Conservation (phyloP, 306 rosid genomes). For the Lablab purpureus region DNA sequence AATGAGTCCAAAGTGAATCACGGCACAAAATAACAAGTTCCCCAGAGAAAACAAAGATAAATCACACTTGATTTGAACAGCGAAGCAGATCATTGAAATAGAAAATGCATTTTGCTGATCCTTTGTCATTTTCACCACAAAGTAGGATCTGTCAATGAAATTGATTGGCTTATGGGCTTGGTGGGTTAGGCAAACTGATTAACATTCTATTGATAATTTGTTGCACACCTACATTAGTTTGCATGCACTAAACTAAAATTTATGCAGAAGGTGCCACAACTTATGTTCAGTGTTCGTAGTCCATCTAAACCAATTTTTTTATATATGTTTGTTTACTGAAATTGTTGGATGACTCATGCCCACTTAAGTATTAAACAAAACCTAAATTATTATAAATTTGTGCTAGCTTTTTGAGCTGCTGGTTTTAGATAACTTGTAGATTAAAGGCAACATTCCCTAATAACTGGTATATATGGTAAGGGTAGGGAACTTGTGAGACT, state of each 20-base stretch:
- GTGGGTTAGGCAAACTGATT: constrained; percentile 39
- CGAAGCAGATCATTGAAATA: not conserved
- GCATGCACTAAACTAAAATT: constrained; percentile 5
- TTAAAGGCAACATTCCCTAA: constrained; percentile 8
- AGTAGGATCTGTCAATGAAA: not conserved
- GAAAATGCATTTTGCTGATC: not conserved
- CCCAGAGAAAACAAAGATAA: constrained; percentile 13
- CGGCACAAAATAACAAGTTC: not conserved
- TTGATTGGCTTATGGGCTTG: constrained; percentile 31
- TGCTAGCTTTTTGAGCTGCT: not conserved
- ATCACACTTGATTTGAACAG: not conserved
- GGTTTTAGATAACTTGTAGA: not conserved
- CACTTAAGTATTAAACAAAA: not conserved
- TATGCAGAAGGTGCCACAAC: not conserved
- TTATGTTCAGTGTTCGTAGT: not conserved
- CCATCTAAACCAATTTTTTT: constrained; percentile 7
- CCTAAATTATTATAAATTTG: not conserved
- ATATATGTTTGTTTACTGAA: not conserved
- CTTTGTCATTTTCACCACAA: constrained; percentile 33
- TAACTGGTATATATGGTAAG: constrained; percentile 8
- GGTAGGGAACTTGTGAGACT: not conserved
- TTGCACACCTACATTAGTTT: not conserved
- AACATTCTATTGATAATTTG: constrained; percentile 2
- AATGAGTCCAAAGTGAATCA: constrained; percentile 38
- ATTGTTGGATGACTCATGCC: not conserved